These are phyloP conservation scores for Cercospora beticola DNA, from an alignment of 2,329 filamentous ascomycete species.

Conservation along the genomic window DNA sequence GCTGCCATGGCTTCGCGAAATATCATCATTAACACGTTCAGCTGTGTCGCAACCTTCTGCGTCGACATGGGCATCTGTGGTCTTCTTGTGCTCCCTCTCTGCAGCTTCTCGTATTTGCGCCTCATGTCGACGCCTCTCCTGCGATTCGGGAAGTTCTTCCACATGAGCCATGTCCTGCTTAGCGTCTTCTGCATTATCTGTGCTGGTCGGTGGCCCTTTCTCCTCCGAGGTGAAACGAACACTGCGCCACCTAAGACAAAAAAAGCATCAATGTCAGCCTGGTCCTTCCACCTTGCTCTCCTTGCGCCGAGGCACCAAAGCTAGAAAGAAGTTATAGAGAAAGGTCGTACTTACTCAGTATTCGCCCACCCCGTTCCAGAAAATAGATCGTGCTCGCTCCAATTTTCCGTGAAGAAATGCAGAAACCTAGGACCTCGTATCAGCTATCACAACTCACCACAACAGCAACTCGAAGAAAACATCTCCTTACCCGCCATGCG, in stretches of 20 bases:
- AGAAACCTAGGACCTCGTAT: constrained; percentile 58
- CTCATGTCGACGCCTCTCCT: constrained; percentile 3
- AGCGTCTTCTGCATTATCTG: constrained; percentile 37
- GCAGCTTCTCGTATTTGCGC: not conserved
- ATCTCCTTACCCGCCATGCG: constrained; percentile 59
- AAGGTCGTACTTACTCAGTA: constrained; percentile 56
- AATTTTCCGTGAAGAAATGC: constrained; percentile 84
- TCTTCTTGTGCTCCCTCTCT: not conserved
- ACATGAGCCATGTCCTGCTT: constrained; percentile 33
- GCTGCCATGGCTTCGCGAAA: not conserved
- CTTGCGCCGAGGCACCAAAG: too few relatives aligned
- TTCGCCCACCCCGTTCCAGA: constrained; percentile 70
- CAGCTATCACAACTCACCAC: not conserved
- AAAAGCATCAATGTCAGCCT: not conserved
- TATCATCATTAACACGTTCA: not conserved
- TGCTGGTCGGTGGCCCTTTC: not conserved
- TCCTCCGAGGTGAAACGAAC: constrained; percentile 56
- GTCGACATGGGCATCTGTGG: not conserved
- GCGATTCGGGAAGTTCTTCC: constrained; percentile 31
- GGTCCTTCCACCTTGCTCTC: not conserved
- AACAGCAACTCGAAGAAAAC: not conserved
- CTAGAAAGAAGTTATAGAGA: too few relatives aligned
- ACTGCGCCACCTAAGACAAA: constrained; percentile 48
- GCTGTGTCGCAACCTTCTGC: not conserved
- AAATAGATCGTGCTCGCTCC: constrained; percentile 58